These are phyloP conservation scores for Xylaria flabelliformis DNA, from an alignment of 495 filamentous ascomycete genomes.

Conservation along the genomic window DNA sequence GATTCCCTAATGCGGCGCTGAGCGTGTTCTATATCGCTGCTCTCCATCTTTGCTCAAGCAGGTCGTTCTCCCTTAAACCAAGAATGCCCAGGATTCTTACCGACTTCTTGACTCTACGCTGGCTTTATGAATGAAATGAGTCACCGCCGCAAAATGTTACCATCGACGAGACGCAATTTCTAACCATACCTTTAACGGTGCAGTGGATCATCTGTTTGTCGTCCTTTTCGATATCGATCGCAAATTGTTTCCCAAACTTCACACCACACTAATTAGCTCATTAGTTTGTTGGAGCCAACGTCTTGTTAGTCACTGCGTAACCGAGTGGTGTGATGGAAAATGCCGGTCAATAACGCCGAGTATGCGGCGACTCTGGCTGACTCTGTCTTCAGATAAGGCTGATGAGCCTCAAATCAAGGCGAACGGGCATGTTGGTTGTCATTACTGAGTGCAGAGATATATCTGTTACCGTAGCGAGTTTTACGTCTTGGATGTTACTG, in stretches of 20 bases:
- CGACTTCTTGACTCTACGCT: neutral
- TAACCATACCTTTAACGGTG: slow-evolving; percentile 7
- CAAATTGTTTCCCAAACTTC: slow-evolving; percentile 23
- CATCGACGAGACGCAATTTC: neutral
- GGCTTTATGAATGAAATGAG: neutral
- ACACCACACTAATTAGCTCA: no score
- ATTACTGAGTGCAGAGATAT: neutral
- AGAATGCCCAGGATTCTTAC: neutral
- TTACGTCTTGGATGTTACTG: neutral
- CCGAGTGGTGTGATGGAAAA: neutral
- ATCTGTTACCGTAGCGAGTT: neutral
- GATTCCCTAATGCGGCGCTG: slow-evolving; percentile 28
- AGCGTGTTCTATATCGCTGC: slow-evolving; percentile 14
- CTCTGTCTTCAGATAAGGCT: neutral
- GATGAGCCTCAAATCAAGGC: neutral
- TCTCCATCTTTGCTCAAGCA: slow-evolving; percentile 15
- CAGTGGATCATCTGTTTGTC: slow-evolving; percentile 7
- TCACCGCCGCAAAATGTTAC: neutral
- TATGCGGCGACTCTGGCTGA: neutral
- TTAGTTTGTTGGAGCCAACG: neutral
- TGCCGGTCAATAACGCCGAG: neutral
- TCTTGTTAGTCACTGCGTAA: neutral
- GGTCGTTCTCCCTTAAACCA: neutral
- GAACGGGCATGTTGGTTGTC: neutral
- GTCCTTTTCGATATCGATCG: slow-evolving; percentile 24